These are phyloP conservation scores for Fomitopsis palustris DNA, from an alignment of 1,284 basidiomycete species.

Conservation along the genomic window DNA sequence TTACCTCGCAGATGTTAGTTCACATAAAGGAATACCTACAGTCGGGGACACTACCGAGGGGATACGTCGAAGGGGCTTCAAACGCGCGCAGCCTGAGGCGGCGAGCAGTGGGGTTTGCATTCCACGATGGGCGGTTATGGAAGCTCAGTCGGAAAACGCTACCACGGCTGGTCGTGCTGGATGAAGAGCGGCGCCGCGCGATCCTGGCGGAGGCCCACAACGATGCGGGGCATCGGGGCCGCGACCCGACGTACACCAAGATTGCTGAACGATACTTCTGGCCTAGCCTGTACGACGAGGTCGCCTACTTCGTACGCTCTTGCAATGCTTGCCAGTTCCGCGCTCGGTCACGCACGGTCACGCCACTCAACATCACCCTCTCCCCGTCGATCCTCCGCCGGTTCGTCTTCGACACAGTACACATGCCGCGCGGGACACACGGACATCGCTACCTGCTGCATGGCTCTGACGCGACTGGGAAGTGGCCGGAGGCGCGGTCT, in stretches of 20 bases:
- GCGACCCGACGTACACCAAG: conserved; percentile 23
- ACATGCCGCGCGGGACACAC: conserved; percentile 24
- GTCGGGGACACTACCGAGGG: no score
- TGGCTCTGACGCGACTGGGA: conserved; percentile 18
- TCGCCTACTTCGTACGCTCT: conserved; percentile 28
- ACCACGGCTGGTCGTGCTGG: conserved; percentile 8
- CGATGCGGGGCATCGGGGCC: conserved; percentile 26
- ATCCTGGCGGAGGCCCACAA: conserved; percentile 20
- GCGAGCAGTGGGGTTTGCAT: no score
- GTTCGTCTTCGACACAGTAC: conserved; percentile 25
- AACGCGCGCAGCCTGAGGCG: no score
- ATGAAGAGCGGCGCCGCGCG: conserved; percentile 5
- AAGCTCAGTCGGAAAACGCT: neutral
- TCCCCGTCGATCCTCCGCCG: conserved; percentile 4
- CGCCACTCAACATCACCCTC: neutral
- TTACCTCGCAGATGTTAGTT: no score
- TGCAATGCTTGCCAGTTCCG: conserved; percentile 31
- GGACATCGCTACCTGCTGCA: conserved; percentile 26
- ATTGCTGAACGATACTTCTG: conserved; percentile 27
- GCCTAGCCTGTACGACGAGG: conserved; percentile 29
- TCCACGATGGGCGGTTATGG: conserved; percentile 4
- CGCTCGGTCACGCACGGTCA: neutral
- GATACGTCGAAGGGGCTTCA: no score
- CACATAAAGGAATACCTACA: neutral
- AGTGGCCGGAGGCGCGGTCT: conserved; percentile 26